Percentiles rank a stretch among this genome's conserved stretches.
Conservation (phyloP, 192 early-diverging fungal genomes). For the Backusella liffmaniae region DNA sequence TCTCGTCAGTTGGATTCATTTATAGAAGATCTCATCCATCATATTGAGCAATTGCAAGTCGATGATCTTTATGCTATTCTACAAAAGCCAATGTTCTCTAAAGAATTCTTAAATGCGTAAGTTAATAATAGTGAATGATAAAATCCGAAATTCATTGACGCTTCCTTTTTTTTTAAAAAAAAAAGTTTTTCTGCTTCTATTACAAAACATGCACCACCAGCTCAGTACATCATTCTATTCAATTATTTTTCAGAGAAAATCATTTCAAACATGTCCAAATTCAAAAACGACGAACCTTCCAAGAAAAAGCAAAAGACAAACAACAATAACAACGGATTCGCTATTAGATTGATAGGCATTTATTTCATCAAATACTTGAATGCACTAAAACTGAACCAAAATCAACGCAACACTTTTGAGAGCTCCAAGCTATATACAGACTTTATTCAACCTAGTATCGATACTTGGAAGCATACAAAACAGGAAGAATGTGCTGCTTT, state of each 20-base stretch:
- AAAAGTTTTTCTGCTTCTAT: conserved; percentile 17
- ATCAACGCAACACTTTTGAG: conserved; percentile 6
- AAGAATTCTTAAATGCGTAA: conserved; percentile 25
- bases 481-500: neutral
- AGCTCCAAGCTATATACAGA: neutral
- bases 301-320: neutral
- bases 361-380: conserved; percentile 15
- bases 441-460: conserved; percentile 12
- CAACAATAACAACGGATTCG: neutral
- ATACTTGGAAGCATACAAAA: neutral
- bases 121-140: neutral
- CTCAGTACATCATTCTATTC: conserved; percentile 27
- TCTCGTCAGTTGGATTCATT: conserved; percentile 33
- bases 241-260: conserved; percentile 15
- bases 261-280: neutral
- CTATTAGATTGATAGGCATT: neutral
- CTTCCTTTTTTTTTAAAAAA: neutral
- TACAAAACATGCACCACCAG: conserved; percentile 24
- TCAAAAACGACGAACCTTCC: neutral
- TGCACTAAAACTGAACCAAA: conserved; percentile 6
- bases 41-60: neutral
- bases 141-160: neutral
- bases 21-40: conserved; percentile 18
- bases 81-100: conserved; percentile 24
- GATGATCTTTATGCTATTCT: conserved; percentile 14